Conservation (phyloP, 345 rosid species). For the Citrus medica region DNA sequence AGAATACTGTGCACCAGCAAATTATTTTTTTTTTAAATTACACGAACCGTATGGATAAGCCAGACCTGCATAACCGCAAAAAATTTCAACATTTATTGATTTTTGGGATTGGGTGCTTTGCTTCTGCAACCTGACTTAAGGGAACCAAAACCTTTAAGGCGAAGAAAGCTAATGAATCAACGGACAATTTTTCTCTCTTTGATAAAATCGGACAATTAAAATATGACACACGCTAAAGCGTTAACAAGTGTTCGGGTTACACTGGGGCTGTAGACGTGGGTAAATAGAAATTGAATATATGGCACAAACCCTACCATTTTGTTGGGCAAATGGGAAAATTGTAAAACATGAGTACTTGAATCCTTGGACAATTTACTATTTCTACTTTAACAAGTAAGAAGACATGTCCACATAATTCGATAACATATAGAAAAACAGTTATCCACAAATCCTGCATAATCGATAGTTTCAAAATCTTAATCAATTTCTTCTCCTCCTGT, state of each 20-base stretch:
- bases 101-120: neutral
- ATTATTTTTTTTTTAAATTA: too few relatives aligned
- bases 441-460: constrained; percentile 31
- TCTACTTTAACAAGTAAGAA: constrained; percentile 12
- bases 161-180: neutral
- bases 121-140: too few relatives aligned
- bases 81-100: neutral
- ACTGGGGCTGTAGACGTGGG: neutral
- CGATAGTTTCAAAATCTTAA: constrained; percentile 12
- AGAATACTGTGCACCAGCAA: neutral
- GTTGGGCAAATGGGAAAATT: constrained; percentile 1
- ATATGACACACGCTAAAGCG: neutral
- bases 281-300: constrained; percentile 8
- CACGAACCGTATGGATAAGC: too few relatives aligned
- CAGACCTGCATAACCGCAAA: neutral
- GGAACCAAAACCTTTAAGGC: neutral
- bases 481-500: constrained; percentile 8
- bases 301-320: constrained; percentile 16
- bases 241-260: neutral
- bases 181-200: too few relatives aligned
- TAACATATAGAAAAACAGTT: constrained; percentile 17
- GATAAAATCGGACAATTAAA: too few relatives aligned
- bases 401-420: constrained; percentile 32
- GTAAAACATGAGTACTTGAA: constrained; percentile 6
- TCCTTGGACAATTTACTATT: constrained; percentile 17